phyloP scores from a whole-genome alignment of 2,329 filamentous ascomycete species.

The Fusarium coicis region DNA sequence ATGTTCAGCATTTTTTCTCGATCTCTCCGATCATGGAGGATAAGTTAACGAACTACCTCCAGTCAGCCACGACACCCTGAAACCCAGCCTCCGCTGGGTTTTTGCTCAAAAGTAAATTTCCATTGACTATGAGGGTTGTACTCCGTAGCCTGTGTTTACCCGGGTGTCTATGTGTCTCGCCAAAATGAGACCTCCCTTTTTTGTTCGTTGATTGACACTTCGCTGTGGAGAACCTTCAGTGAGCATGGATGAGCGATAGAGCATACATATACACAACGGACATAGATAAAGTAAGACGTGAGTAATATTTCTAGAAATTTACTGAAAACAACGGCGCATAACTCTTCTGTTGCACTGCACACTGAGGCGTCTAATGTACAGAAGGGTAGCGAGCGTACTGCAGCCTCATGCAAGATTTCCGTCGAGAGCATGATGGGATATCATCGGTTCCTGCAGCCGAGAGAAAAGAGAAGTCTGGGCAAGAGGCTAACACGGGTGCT shows the following conservation, averaged over 20 bases:
- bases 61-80: background rate
- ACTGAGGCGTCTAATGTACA: conserved; percentile 26
- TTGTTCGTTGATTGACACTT: background rate
- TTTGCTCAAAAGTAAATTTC: background rate
- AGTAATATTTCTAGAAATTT: conserved; percentile 33
- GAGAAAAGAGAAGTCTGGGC: conserved; percentile 24
- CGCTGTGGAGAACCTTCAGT: background rate
- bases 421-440: conserved; percentile 37
- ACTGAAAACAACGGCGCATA: conserved; percentile 21
- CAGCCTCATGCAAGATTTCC: conserved; percentile 47
- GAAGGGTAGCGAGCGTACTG: conserved; percentile 23
- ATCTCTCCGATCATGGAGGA: background rate
- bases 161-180: background rate
- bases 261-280: no score
- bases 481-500: background rate
- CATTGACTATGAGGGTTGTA: background rate
- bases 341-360: conserved; percentile 30
- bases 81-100: background rate
- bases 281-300: conserved; percentile 5
- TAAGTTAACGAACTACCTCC: background rate
- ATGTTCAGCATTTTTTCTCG: background rate
- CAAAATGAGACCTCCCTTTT: background rate
- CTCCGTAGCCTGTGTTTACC: background rate
- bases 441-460: conserved; percentile 30
- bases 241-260: conserved; percentile 11